Conservation (phyloP, 2,329 filamentous ascomycete genomes). For the Fusarium metavorans region DNA sequence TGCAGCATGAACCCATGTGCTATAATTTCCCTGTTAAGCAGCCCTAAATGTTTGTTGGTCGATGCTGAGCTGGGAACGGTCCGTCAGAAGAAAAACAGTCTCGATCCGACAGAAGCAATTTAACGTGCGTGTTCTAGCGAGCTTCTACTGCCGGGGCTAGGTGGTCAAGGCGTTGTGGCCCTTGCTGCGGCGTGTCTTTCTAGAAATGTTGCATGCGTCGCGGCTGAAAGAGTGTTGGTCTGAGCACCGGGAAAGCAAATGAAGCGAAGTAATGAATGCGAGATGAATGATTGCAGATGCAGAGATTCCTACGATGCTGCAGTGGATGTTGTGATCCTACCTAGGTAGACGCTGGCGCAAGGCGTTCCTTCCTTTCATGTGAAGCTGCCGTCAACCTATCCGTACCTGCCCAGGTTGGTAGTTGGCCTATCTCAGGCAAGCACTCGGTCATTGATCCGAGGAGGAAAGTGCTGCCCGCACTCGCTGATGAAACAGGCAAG, state of each 20-base stretch:
- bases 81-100: slow-evolving; percentile 6
- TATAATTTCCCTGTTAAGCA: background rate
- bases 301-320: background rate
- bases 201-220: slow-evolving; percentile 22
- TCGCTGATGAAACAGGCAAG: slow-evolving; percentile 39
- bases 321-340: slow-evolving; percentile 2
- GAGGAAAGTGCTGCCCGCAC: slow-evolving; percentile 22
- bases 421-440: background rate
- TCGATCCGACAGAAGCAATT: slow-evolving; percentile 35
- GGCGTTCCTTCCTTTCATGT: background rate
- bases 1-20: background rate
- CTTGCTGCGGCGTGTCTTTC: slow-evolving; percentile 31
- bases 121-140: slow-evolving; percentile 43
- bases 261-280: slow-evolving; percentile 8
- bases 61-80: slow-evolving; percentile 19
- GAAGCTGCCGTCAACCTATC: background rate
- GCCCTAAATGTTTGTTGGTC: slow-evolving; percentile 10
- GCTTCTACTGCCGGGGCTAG: slow-evolving; percentile 42
- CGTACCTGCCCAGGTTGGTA: background rate
- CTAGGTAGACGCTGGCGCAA: slow-evolving; percentile 13
- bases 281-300: background rate
- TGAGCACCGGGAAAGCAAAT: slow-evolving; percentile 1
- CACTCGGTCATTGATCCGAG: slow-evolving; percentile 3
- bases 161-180: slow-evolving; percentile 42
- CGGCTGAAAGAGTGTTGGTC: background rate